Evolutionary conservation across 768 basidiomycete species (phyloP), one percentile per base, ranked within the genome.

Genomic region (Tubosaeta sp.): DNA sequence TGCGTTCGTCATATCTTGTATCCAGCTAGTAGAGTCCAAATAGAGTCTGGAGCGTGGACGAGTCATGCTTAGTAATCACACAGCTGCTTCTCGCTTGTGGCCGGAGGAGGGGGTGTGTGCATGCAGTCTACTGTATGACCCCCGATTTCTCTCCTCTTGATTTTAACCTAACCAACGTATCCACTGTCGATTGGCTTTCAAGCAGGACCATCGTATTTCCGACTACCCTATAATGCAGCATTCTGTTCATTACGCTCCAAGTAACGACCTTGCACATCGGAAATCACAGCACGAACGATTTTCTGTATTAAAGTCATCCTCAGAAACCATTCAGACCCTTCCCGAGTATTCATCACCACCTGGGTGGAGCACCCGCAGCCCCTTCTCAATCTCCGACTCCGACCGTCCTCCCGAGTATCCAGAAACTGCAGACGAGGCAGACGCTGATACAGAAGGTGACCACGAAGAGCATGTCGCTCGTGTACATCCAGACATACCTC

Each of bases 381-480:
- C 50, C 26, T 45, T 37, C 61, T 67, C 27, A 38, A 68, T 57
- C 54, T 59, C 63, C 31, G 71, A 74, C n/a, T 77, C 71, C 37
- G 86, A 87, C 67, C 74, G 70, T 34, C 86, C 87, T 14, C 87
- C 87, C 33, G 85, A 86, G 62, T 89, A 89, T 60, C 80, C 86
- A 43, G 84, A 86, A 61, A 86, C 85, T 52, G 82, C 84, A 57
- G 83, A 88, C 64, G 88, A 90, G 61, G 85, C 79, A 14, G 88
- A 89, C 74, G 81, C 78, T 35, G 86, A 88, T 61, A 79, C 82
- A 1, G 81, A 83, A 64, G 69, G 11, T 3, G 64, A 73, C 39
- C 59, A 59, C 48, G 63, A 54, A 41, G 59, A 53, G 34, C 39
- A 44, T 27, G 33, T 61, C 29, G 51, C 58, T 46, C 58, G 62